A percentile compares a stretch with the other conserved stretches of the same genome.
Conservation (phyloP, 495 filamentous ascomycete species). For the Neurospora sp. region DNA sequence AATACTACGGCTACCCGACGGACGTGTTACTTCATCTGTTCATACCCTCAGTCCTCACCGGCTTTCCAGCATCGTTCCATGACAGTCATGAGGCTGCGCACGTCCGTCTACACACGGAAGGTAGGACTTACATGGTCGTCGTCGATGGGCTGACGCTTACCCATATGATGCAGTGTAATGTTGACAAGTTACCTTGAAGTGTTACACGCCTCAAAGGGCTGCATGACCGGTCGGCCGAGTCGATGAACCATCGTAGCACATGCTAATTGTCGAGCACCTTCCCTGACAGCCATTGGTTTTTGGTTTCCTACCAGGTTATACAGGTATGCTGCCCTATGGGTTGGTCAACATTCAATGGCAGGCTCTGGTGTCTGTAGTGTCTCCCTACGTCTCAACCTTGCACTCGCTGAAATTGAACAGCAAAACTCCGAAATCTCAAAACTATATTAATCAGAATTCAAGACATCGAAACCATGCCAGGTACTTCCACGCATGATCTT, state of each 20-base stretch:
- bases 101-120: background rate
- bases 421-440: background rate
- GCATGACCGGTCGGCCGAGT: background rate
- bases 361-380: background rate
- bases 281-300: background rate
- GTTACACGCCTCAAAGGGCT: background rate
- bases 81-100: background rate
- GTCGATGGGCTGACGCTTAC: background rate
- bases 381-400: background rate
- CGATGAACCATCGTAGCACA: background rate
- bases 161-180: background rate
- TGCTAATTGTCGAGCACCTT: background rate
- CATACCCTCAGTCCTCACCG: background rate
- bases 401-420: background rate
- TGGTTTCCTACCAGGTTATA: background rate
- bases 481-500: background rate
- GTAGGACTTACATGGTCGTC: background rate
- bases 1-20: background rate
- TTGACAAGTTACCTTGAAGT: background rate
- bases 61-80: background rate
- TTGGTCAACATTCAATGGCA: background rate
- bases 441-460: background rate
- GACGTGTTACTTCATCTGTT: background rate
- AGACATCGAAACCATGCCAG: background rate
- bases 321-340: background rate